Conservation (phyloP, 2,329 filamentous ascomycete genomes). For the Lasiodiplodia sp. region DNA sequence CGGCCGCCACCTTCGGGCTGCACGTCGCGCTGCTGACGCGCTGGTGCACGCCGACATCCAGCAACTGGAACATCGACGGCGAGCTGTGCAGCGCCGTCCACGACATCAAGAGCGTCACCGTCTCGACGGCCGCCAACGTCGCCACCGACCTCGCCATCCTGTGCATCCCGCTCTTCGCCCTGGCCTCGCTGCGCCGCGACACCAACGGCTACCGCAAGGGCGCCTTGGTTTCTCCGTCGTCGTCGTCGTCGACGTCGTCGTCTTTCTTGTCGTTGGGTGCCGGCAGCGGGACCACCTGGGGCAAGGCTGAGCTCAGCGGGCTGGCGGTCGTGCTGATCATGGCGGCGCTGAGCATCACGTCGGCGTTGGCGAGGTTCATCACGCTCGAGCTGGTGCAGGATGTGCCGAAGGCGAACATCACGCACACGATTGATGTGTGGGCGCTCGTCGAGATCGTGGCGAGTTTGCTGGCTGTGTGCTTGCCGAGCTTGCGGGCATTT, state of each 20-base stretch:
- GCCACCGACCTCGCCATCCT: conserved; percentile 41
- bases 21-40: conserved; percentile 42
- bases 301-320: conserved; percentile 36
- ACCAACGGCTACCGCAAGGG: not conserved
- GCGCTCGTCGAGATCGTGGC: conserved; percentile 43
- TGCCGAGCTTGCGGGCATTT: conserved; percentile 38
- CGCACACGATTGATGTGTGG: conserved; percentile 45
- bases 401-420: conserved; percentile 39
- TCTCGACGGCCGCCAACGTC: conserved; percentile 42
- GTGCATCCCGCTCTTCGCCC: conserved; percentile 38
- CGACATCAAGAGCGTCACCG: conserved; percentile 37
- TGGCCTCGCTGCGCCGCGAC: conserved; percentile 32
- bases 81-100: conserved; percentile 38
- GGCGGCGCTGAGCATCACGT: conserved; percentile 39
- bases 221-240: not conserved
- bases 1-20: conserved; percentile 38
- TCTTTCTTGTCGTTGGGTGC: not conserved
- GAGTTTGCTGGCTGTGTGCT: conserved; percentile 40
- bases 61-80: conserved; percentile 37
- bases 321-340: conserved; percentile 41
- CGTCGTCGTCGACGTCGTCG: not conserved
- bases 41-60: conserved; percentile 39
- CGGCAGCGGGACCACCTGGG: conserved; percentile 22
- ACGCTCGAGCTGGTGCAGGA: conserved; percentile 38
- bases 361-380: conserved; percentile 40